Conservation (phyloP, 129 eudicot genomes). For the Heracleum sosnowskyi region DNA sequence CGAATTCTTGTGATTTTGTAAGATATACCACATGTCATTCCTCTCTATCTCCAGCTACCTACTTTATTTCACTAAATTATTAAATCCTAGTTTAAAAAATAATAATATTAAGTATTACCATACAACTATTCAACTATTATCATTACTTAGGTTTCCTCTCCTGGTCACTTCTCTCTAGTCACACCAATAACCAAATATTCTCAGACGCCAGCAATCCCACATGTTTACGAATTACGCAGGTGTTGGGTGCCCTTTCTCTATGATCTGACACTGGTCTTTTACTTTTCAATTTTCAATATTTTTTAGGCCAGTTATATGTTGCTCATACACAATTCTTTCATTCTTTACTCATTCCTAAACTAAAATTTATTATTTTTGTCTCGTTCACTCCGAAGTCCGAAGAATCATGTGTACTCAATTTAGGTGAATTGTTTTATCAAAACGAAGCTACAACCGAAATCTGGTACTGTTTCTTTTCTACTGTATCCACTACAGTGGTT, state of each 20-base stretch:
- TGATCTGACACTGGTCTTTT: background rate
- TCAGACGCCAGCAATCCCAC: too few species aligned
- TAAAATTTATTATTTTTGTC: background rate
- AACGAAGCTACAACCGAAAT: background rate
- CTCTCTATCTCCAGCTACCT: too few species aligned
- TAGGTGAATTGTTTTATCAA: background rate
- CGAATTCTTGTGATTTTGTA: too few species aligned
- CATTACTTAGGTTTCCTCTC: background rate
- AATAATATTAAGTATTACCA: too few species aligned
- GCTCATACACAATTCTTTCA: background rate
- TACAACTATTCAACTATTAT: too few species aligned
- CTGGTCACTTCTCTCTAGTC: background rate
- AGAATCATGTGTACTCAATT: background rate
- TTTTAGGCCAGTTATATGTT: background rate
- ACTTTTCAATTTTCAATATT: background rate
- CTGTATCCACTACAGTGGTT: background rate
- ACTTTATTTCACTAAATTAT: too few species aligned
- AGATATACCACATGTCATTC: too few species aligned
- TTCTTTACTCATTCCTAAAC: too few species aligned
- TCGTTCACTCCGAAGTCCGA: background rate
- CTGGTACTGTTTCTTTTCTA: background rate
- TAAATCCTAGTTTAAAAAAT: too few species aligned
- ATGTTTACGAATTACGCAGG: too few species aligned
- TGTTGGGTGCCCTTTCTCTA: too few species aligned
- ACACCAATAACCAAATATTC: too few species aligned